Evolutionary conservation across 2,329 filamentous ascomycete genomes (phyloP).

Genomic region (Xylariaceae sp.): DNA sequence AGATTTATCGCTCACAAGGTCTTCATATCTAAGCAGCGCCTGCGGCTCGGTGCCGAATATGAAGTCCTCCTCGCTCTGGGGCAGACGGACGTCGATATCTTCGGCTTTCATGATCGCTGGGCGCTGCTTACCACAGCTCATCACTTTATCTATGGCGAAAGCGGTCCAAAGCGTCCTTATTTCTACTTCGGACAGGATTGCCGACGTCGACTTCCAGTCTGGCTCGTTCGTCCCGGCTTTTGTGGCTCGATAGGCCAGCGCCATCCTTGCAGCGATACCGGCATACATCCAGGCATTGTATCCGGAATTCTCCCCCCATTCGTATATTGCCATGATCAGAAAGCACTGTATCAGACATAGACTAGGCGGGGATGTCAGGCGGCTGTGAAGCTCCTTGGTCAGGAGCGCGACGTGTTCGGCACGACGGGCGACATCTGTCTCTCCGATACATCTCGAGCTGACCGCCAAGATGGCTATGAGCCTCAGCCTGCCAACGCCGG

Average conservation of each 20-base stretch:
- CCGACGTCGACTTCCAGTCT: constrained; percentile 5
- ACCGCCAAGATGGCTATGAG: constrained; percentile 15
- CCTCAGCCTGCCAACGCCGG: constrained; percentile 12
- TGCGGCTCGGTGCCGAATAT: constrained; percentile 12
- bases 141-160: constrained; percentile 16
- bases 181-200: constrained; percentile 15
- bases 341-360: constrained; percentile 16
- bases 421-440: constrained; percentile 5
- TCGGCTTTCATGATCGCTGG: constrained; percentile 16
- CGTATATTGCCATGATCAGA: constrained; percentile 15
- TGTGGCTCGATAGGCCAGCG: constrained; percentile 14
- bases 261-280: constrained; percentile 16
- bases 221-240: constrained; percentile 10
- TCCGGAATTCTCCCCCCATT: constrained; percentile 15
- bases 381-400: constrained; percentile 12
- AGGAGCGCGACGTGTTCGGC: constrained; percentile 10
- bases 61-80: constrained; percentile 13
- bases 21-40: constrained; percentile 8
- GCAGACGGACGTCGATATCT: constrained; percentile 15
- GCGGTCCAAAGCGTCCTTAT: constrained; percentile 17
- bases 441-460: constrained; percentile 12
- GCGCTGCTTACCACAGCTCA: constrained; percentile 16
- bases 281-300: constrained; percentile 18
- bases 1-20: constrained; percentile 1
- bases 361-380: constrained; percentile 13